Conservation (phyloP, 768 basidiomycete genomes). For the Cystofilobasidium capitatum region DNA sequence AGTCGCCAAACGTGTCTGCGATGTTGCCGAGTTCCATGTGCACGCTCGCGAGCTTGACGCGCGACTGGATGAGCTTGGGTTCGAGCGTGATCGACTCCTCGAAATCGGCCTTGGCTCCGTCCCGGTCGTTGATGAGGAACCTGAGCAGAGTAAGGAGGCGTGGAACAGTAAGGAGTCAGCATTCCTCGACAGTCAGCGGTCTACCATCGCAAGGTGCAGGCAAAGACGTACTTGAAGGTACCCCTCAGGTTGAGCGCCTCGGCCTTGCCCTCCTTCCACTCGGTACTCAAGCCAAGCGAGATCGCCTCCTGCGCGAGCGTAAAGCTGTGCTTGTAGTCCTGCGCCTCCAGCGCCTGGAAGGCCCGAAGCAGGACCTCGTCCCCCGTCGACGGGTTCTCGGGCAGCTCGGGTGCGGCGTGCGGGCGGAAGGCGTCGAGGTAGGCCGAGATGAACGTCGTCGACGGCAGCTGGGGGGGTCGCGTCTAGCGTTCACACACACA, state of each 20-base stretch:
- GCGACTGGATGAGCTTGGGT: constrained; percentile 66
- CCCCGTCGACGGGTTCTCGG: constrained; percentile 64
- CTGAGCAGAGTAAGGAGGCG: constrained; percentile 40
- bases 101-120: constrained; percentile 72
- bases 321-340: constrained; percentile 72
- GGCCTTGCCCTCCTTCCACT: constrained; percentile 54
- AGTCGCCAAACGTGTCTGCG: constrained; percentile 72
- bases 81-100: constrained; percentile 59
- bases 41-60: constrained; percentile 94
- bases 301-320: constrained; percentile 73
- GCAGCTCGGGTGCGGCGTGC: constrained; percentile 59
- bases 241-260: constrained; percentile 87
- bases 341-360: constrained; percentile 69
- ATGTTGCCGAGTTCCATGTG: constrained; percentile 90
- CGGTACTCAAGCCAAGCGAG: constrained; percentile 72
- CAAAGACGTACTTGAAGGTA: constrained; percentile 71
- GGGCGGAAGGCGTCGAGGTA: constrained; percentile 95
- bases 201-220: not conserved
- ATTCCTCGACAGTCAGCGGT: not conserved
- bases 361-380: constrained; percentile 74
- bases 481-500: constrained; percentile 43
- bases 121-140: constrained; percentile 78
- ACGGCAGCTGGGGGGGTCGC: constrained; percentile 74
- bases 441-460: constrained; percentile 80
- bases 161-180: not conserved